Base-by-base conservation (phyloP, 805 yeast species). In the Teunomyces cretensis region DNA sequence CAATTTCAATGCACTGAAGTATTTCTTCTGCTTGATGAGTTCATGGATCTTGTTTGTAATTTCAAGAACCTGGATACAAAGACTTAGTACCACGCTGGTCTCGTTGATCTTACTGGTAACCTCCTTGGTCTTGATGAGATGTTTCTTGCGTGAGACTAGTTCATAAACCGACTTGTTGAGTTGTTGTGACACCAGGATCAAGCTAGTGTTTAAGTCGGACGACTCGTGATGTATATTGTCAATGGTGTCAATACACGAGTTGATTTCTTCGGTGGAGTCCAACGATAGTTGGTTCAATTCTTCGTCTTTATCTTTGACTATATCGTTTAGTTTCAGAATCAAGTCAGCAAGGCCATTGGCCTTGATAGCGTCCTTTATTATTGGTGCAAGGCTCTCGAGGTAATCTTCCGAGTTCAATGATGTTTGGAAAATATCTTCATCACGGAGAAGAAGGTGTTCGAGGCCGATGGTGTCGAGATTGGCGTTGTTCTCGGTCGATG, bases 11-110 rank as follows among this genome's bases (percentile, higher is more conserved):
- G 97, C 97, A 48, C 86, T 86, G 61, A 88, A 91, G 55, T 87
- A 88, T 54, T 84, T 83, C 55, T 82, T 81, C 47, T 80, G 81
- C 43, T 82, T 79, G 49, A 89, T 85, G 58, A 91, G 70, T 32
- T 87, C 91, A 59, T 89, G 88, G 40, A 90, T 87, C 56, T 83
- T 86, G 65, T 90, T 91, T 12, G 96, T 86, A 53, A 86, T 77
- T 57, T 91, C 96, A 44, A 92, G 73, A 8, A 91, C 91, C 51
- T 86, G 89, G 17, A 91, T 71, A 53, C 96, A 86, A 41, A 83
- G 75, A 44, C 78, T 80, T 30, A 92, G 79, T 15, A 88, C 81
- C 32, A 78, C 74, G 6, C 79, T 79, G 0, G 96, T 84, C 52
- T 86, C 88, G 43, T 79, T 78, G 49, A 92, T 83, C 60, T 86